Base-by-base conservation (phyloP, 495 filamentous ascomycete genomes). In the Neurospora cerealis region DNA sequence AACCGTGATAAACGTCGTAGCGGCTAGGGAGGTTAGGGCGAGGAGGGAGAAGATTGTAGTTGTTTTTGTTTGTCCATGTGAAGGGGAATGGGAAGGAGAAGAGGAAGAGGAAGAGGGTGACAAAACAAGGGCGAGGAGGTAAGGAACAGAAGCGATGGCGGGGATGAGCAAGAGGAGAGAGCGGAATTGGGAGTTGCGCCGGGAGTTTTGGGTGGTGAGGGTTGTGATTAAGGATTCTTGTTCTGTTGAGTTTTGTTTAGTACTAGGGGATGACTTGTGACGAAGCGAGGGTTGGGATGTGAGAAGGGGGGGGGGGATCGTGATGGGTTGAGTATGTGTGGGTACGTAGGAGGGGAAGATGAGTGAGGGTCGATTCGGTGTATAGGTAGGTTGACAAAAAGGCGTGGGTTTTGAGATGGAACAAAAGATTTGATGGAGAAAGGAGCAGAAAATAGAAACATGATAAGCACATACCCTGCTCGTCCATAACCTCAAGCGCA, bases 181-280 rank as follows among this genome's bases (percentile, higher is more conserved):
- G 71, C 81, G 85, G 83, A 91, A 93, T 75, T 87, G 81, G 13
- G 81, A 83, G 79, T 92, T 92, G 71, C 86, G 86, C 32, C 76
- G 73, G 42, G 85, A 82, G 83, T 94, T 90, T 76, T 91, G 83
- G 21, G 46, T 69, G 41, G 85, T 79, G 24, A 95, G 86, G 74
- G 81, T 76, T 13, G 78, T 73, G 75, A 96, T 94, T 0, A 94
- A 82, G 69, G 82, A 80, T 77, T 94, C 93, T 83, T 96, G 93
- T 79, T 94, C 90, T 89, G 32, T 13, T n/a, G 66, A 8, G 1
- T 39, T 10, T 39, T 38, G 37, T 38, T 38, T 39, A 39, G 38
- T 39, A 39, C 9, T 10, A 11, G 38, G 10, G 2, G 38, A 39
- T 72, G 5, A 13, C 24, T 71, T 69, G 13, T 66, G 11, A 69